These are phyloP conservation scores for Daldinia caldariorum DNA, from an alignment of 495 filamentous ascomycete species.

Conservation along the genomic window DNA sequence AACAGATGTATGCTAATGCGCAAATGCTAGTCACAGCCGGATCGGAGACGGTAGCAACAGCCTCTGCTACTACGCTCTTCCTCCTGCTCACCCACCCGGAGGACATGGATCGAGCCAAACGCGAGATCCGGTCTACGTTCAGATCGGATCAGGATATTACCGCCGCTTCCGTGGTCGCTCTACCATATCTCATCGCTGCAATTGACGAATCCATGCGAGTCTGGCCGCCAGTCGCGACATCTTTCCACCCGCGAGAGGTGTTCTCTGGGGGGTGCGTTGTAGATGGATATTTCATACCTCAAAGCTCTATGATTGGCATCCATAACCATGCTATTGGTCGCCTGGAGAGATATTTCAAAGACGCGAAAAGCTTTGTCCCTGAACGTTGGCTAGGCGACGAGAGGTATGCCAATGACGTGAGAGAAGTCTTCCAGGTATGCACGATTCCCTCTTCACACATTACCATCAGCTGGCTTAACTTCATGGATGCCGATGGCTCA, in stretches of 20 bases:
- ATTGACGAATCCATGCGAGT: conserved; percentile 66
- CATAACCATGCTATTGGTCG: conserved; percentile 38
- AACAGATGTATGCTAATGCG: conserved; percentile 48
- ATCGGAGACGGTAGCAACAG: conserved; percentile 63
- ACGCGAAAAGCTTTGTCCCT: conserved; percentile 54
- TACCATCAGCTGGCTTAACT: background rate
- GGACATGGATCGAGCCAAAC: conserved; percentile 50
- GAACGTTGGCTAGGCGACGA: conserved; percentile 57
- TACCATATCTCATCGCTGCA: conserved; percentile 66
- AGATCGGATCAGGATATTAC: conserved; percentile 58
- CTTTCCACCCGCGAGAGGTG: conserved; percentile 50
- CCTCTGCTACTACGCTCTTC: conserved; percentile 58
- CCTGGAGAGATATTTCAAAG: conserved; percentile 47
- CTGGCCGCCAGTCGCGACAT: conserved; percentile 61
- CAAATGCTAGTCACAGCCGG: conserved; percentile 53
- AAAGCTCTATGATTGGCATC: conserved; percentile 30
- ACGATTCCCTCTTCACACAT: background rate
- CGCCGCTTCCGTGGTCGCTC: conserved; percentile 50
- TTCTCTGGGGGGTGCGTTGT: conserved; percentile 53
- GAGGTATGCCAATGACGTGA: conserved; percentile 54
- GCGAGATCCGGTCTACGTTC: conserved; percentile 63
- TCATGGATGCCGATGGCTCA: background rate
- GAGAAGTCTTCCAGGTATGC: conserved; percentile 40
- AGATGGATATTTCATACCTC: conserved; percentile 50
- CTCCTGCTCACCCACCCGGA: conserved; percentile 52